Conservation (phyloP, 2,329 filamentous ascomycete genomes). For the Pseudogymnoascus sp. region DNA sequence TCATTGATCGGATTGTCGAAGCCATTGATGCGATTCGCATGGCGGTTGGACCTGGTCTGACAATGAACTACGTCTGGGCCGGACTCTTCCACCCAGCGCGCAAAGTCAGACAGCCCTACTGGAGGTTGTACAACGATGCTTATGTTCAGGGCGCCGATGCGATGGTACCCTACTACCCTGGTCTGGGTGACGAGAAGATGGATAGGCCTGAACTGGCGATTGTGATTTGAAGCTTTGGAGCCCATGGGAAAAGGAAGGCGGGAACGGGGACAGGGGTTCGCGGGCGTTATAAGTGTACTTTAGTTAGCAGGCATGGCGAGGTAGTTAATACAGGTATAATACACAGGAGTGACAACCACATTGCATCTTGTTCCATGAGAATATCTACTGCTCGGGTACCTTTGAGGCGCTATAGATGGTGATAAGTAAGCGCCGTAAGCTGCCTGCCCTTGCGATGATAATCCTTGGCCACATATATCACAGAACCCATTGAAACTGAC, state of each 20-base stretch:
- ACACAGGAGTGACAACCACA: constrained; percentile 2
- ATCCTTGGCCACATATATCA: background rate
- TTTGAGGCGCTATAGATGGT: background rate
- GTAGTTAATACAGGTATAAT: constrained; percentile 10
- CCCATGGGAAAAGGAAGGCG: background rate
- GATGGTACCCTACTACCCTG: constrained; percentile 94
- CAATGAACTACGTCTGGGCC: constrained; percentile 98
- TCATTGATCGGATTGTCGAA: constrained; percentile 96
- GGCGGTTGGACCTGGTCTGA: constrained; percentile 82
- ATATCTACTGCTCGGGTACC: background rate
- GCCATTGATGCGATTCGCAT: constrained; percentile 94
- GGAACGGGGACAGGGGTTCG: background rate
- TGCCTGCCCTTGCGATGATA: background rate
- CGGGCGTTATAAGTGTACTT: constrained; percentile 6
- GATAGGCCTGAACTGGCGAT: constrained; percentile 76
- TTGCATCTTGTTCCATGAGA: background rate
- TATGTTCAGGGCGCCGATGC: constrained; percentile 90
- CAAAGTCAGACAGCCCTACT: constrained; percentile 91
- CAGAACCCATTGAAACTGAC: background rate
- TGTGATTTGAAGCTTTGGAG: constrained; percentile 50
- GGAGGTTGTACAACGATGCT: constrained; percentile 93
- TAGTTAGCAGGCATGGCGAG: constrained; percentile 6
- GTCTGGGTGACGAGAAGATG: constrained; percentile 70
- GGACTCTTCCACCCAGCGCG: constrained; percentile 93
- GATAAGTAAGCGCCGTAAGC: background rate